phyloP scores from a whole-genome alignment of 306 rosid genomes.

The Begonia fuchsioides region DNA sequence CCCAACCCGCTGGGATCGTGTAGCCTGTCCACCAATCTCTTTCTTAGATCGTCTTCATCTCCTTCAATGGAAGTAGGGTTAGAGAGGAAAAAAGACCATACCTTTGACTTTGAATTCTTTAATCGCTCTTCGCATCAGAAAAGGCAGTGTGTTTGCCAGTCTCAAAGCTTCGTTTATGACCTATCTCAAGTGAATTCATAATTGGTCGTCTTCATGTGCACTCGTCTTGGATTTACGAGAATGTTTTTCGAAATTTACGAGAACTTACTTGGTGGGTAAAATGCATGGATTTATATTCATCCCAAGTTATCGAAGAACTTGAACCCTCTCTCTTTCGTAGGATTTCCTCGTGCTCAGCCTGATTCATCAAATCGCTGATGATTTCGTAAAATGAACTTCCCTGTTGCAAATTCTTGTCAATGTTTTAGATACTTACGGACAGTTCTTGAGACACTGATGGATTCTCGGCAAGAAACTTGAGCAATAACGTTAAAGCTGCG shows the following conservation, averaged over 20 bases:
- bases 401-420: too few relatives aligned
- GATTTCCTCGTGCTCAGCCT: constrained; percentile 29
- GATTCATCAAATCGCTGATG: too few relatives aligned
- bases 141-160: constrained; percentile 15
- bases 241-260: too few relatives aligned
- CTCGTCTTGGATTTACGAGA: too few relatives aligned
- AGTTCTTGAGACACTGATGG: constrained; percentile 17
- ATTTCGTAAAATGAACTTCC: too few relatives aligned
- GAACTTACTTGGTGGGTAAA: constrained; percentile 24
- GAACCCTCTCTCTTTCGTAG: constrained; percentile 17
- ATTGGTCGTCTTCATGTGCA: too few relatives aligned
- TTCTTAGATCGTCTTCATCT: too few relatives aligned
- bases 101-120: constrained; percentile 21
- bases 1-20: constrained; percentile 32
- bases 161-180: constrained; percentile 26
- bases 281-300: constrained; percentile 29
- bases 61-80: too few relatives aligned
- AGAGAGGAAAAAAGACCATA: background rate
- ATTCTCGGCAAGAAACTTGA: constrained; percentile 16
- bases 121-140: constrained; percentile 16
- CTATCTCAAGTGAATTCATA: background rate
- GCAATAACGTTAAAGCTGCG: constrained; percentile 6
- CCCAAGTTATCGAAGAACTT: constrained; percentile 19
- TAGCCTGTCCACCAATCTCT: constrained; percentile 12
- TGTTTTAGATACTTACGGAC: constrained; percentile 6